phyloP scores from a whole-genome alignment of 2,329 filamentous ascomycete species.

The Talaromyces sp. region DNA sequence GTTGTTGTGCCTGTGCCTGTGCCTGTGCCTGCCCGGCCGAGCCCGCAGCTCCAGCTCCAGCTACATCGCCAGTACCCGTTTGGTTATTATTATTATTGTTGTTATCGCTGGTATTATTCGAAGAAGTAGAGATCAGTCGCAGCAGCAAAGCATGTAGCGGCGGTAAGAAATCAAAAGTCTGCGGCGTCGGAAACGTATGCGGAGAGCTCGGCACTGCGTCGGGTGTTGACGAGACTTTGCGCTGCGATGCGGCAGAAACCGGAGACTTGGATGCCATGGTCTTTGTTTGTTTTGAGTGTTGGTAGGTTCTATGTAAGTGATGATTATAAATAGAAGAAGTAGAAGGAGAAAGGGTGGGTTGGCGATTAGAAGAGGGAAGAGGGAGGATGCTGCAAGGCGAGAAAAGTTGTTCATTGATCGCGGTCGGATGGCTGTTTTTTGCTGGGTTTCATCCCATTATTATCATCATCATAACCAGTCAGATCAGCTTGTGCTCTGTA shows the following conservation, averaged over 20 bases:
- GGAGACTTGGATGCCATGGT: slow-evolving; percentile 32
- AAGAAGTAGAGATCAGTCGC: slow-evolving; percentile 53
- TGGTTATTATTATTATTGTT: background rate
- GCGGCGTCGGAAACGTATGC: slow-evolving; percentile 63
- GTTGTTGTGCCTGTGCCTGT: no score
- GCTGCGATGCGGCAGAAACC: slow-evolving; percentile 34
- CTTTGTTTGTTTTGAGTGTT: slow-evolving; percentile 4
- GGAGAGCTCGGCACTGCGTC: slow-evolving; percentile 33
- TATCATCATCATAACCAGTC: background rate
- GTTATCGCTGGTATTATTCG: background rate
- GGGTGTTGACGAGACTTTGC: slow-evolving; percentile 27
- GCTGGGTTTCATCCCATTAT: background rate
- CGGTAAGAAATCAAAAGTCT: slow-evolving; percentile 79
- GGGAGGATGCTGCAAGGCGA: background rate
- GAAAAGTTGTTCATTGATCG: background rate
- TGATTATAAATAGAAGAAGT: background rate
- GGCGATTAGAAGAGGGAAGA: background rate
- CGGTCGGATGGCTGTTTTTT: background rate
- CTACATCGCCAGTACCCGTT: background rate
- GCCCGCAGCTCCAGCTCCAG: background rate
- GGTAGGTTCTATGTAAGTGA: background rate
- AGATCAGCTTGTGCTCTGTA: background rate
- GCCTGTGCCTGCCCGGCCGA: slow-evolving; percentile 16
- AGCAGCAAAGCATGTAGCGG: slow-evolving; percentile 72
- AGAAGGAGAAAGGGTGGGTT: background rate